Evolutionary conservation across 345 rosid species (phyloP).

Genomic region (Syzygium jambos): DNA sequence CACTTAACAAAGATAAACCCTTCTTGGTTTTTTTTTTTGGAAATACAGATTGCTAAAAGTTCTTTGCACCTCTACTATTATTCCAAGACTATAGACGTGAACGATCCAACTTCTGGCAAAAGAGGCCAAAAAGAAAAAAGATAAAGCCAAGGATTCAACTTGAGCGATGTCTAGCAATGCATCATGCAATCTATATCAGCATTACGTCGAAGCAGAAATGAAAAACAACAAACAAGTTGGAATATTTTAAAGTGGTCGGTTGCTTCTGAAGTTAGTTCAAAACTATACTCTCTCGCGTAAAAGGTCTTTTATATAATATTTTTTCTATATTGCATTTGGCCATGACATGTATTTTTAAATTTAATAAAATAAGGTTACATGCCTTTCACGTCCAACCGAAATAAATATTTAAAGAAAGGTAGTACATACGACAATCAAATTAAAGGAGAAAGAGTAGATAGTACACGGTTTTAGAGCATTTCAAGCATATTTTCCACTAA

Average conservation of each 20-base stretch:
- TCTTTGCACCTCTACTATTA: not conserved
- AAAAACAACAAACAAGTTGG: not conserved
- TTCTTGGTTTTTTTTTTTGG: not conserved
- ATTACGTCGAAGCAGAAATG: not conserved
- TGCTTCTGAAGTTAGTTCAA: not conserved
- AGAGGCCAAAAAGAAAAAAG: not conserved
- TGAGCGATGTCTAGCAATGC: not conserved
- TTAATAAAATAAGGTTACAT: not conserved
- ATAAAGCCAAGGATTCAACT: not conserved
- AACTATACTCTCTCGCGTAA: not conserved
- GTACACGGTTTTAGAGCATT: not conserved
- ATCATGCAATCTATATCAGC: not conserved
- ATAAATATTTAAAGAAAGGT: not conserved
- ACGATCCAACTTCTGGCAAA: not conserved
- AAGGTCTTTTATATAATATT: not conserved
- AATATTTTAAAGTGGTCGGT: not conserved
- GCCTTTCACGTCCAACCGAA: not conserved
- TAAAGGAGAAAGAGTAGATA: not conserved
- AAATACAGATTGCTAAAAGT: not conserved
- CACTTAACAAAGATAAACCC: not conserved
- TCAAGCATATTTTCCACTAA: not conserved
- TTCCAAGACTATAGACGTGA: not conserved
- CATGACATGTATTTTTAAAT: not conserved
- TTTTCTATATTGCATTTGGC: not conserved
- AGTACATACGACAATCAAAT: not conserved